Conservation (phyloP, 2,329 filamentous ascomycete species). For the Clarireedia homoeocarpa region DNA sequence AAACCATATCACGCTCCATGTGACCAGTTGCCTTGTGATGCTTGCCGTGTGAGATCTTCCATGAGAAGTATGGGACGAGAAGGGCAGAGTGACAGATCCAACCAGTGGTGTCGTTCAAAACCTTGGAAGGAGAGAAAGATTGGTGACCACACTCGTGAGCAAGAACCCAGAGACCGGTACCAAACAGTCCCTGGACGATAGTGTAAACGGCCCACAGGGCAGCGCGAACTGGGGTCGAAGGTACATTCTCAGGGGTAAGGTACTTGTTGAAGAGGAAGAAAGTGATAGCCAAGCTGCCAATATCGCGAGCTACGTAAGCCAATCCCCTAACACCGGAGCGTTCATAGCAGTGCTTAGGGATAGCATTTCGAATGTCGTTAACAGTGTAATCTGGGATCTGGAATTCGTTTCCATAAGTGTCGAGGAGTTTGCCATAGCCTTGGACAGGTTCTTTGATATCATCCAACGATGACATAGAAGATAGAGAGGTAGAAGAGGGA, state of each 20-base stretch:
- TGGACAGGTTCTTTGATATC: conserved; percentile 31
- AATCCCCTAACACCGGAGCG: conserved; percentile 71
- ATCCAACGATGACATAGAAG: conserved; percentile 67
- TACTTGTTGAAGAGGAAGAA: conserved; percentile 88
- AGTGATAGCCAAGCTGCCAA: conserved; percentile 61
- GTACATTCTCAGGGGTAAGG: conserved; percentile 76
- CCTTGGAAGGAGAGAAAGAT: conserved; percentile 88
- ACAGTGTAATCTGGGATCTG: conserved; percentile 91
- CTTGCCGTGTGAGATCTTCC: conserved; percentile 98
- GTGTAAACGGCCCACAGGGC: conserved; percentile 57
- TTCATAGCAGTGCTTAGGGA: conserved; percentile 95
- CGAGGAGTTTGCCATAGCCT: conserved; percentile 61
- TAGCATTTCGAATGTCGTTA: conserved; percentile 94
- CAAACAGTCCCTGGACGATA: conserved; percentile 84
- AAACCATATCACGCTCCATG: conserved; percentile 98
- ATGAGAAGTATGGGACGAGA: conserved; percentile 95
- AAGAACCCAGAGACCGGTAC: conserved; percentile 89
- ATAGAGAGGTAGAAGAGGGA: conserved; percentile 84
- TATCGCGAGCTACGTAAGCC: conserved; percentile 76
- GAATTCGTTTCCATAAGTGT: conserved; percentile 95
- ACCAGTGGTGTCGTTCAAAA: conserved; percentile 84
- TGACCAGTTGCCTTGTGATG: conserved; percentile 99
- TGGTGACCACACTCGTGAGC: conserved; percentile 98
- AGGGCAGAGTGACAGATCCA: conserved; percentile 85
- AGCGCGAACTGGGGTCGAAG: conserved; percentile 58